Conservation (phyloP, 345 rosid species). For the Bruguiera parviflora region DNA sequence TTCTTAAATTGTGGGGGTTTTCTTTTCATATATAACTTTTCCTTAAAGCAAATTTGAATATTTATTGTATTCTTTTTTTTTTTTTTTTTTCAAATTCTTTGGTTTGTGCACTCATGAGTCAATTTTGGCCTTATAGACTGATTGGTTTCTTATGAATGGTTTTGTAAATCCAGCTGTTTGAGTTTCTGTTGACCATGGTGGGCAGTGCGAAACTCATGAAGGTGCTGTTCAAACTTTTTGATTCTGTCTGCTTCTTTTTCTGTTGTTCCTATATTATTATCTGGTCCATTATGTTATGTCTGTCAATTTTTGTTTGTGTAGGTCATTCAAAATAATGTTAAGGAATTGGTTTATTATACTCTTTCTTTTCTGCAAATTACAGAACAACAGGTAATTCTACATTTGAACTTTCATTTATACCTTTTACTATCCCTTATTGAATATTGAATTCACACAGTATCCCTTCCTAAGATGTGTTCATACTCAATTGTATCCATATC, state of each 20-base stretch:
- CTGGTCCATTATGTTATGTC: constrained; percentile 3
- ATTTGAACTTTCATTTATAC: neutral
- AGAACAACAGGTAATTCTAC: constrained; percentile 62
- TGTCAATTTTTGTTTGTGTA: constrained; percentile 26
- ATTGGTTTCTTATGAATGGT: constrained; percentile 22
- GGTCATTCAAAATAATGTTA: constrained; percentile 53
- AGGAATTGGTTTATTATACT: constrained; percentile 74
- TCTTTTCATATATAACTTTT: neutral
- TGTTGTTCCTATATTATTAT: neutral
- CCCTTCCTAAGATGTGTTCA: too few species aligned
- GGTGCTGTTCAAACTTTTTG: constrained; percentile 42
- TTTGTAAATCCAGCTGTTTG: constrained; percentile 62
- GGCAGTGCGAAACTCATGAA: constrained; percentile 62
- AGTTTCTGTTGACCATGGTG: constrained; percentile 75
- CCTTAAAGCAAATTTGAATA: neutral
- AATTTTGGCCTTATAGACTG: constrained; percentile 5
- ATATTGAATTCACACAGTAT: too few species aligned
- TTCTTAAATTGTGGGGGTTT: too few species aligned
- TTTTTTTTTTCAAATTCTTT: constrained; percentile 11
- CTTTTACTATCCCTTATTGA: too few species aligned
- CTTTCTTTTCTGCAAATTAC: constrained; percentile 87
- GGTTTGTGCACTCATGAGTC: neutral
- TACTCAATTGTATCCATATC: too few species aligned
- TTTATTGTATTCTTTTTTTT: neutral
- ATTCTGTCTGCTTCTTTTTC: neutral